Percentiles rank a stretch among this genome's conserved stretches.
Evolutionary conservation across 768 basidiomycete genomes (phyloP).

Genomic region (Pleurotus ostreatus): DNA sequence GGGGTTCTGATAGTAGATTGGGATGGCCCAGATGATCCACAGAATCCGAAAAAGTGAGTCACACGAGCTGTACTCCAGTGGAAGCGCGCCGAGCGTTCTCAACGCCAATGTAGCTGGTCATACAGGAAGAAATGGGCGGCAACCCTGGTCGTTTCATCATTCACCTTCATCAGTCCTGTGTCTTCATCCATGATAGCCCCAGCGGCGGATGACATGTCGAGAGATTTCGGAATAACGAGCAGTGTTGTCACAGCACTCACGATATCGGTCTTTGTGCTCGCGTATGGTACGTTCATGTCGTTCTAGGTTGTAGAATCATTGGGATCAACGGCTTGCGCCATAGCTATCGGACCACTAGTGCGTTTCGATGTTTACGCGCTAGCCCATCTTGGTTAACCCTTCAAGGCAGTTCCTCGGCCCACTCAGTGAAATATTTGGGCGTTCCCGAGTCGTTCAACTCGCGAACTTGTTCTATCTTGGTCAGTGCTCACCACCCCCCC

Average conservation of each 20-base stretch:
- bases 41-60: slow-evolving; percentile 32
- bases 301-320: no score
- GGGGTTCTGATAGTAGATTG: slow-evolving; percentile 24
- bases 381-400: background rate
- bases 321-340: background rate
- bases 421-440: slow-evolving; percentile 67
- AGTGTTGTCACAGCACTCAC: slow-evolving; percentile 48
- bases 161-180: slow-evolving; percentile 65
- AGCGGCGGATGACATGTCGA: slow-evolving; percentile 45
- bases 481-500: slow-evolving; percentile 19
- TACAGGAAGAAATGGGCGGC: slow-evolving; percentile 59
- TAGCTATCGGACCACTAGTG: slow-evolving; percentile 51
- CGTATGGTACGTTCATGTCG: slow-evolving; percentile 41
- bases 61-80: background rate
- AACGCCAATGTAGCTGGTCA: slow-evolving; percentile 42
- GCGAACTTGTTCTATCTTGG: slow-evolving; percentile 66
- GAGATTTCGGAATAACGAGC: slow-evolving; percentile 52
- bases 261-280: slow-evolving; percentile 49
- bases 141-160: slow-evolving; percentile 57
- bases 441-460: slow-evolving; percentile 54
- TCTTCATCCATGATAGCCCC: slow-evolving; percentile 77
- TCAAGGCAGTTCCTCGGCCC: slow-evolving; percentile 46
- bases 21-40: slow-evolving; percentile 34
- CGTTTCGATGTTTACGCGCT: background rate
- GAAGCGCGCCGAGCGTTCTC: background rate